Percentiles rank a stretch among this genome's conserved stretches.
phyloP scores from a whole-genome alignment of 176 grass and related monocot genomes.

The Phoenix dactylifera region DNA sequence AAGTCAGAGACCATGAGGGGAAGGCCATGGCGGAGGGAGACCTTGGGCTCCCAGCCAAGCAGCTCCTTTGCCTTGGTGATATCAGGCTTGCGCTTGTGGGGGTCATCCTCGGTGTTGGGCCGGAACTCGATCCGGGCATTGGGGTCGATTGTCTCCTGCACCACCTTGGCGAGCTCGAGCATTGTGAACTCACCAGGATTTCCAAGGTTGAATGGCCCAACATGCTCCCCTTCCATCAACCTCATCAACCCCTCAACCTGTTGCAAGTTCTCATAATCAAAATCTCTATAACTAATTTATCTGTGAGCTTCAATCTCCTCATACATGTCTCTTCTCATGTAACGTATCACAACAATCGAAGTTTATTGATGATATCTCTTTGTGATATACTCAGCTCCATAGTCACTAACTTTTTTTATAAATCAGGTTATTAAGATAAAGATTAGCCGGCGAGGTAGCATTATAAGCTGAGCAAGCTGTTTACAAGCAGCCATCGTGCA shows the following conservation, averaged over 20 bases:
- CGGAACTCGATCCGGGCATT: conserved; percentile 76
- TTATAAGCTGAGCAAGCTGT: too few relatives aligned
- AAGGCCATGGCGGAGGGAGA: conserved; percentile 63
- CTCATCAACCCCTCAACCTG: conserved; percentile 92
- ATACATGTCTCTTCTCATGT: too few relatives aligned
- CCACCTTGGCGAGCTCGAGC: conserved; percentile 87
- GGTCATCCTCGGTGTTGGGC: conserved; percentile 78
- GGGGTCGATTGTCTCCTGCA: conserved; percentile 83
- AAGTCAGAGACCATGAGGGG: conserved; percentile 82
- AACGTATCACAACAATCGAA: too few relatives aligned
- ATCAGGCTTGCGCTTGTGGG: conserved; percentile 92
- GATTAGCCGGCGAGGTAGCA: too few relatives aligned
- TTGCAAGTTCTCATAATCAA: neutral
- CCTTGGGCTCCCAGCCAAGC: conserved; percentile 75
- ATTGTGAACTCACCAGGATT: conserved; percentile 96
- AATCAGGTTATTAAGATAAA: too few relatives aligned
- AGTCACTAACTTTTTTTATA: too few relatives aligned
- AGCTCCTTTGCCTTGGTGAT: conserved; percentile 67
- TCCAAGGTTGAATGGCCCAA: conserved; percentile 91
- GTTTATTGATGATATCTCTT: too few relatives aligned
- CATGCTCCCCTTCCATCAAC: conserved; percentile 81
- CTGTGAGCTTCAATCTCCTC: too few relatives aligned
- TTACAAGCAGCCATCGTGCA: too few relatives aligned
- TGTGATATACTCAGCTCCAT: too few relatives aligned
- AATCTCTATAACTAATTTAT: too few relatives aligned